Evolutionary conservation across 371 early-diverging fungal species (phyloP).

Genomic region (Chytridiales sp.): DNA sequence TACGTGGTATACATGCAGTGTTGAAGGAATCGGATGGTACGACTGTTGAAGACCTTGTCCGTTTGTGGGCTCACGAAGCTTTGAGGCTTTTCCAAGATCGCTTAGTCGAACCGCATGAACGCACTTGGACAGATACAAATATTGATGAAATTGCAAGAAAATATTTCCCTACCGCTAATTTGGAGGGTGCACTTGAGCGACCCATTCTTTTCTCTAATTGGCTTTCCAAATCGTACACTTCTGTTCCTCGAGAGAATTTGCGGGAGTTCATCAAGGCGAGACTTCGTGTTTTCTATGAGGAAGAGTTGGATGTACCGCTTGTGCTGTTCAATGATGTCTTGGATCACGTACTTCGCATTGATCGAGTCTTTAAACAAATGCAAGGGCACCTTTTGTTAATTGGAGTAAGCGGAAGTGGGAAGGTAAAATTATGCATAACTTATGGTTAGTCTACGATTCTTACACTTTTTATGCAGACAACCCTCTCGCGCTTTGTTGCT

Average conservation of each 20-base stretch:
- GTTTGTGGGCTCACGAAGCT: constrained; percentile 98
- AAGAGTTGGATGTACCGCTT: constrained; percentile 95
- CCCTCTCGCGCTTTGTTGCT: constrained; percentile 94
- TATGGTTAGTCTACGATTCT: background rate
- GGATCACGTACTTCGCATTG: constrained; percentile 97
- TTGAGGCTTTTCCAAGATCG: constrained; percentile 98
- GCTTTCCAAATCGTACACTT: constrained; percentile 88
- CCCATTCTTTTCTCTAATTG: constrained; percentile 98
- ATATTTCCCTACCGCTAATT: constrained; percentile 85
- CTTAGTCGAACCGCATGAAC: constrained; percentile 85
- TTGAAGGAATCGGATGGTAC: constrained; percentile 82
- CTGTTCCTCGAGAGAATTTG: constrained; percentile 85
- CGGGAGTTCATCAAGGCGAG: constrained; percentile 93
- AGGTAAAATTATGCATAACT: constrained; percentile 43
- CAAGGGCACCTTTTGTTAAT: constrained; percentile 98
- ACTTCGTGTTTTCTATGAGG: constrained; percentile 97
- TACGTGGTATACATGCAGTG: constrained; percentile 95
- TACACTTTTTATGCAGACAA: constrained; percentile 56
- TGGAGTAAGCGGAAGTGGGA: constrained; percentile 94
- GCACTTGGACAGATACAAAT: constrained; percentile 87
- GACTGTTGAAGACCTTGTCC: constrained; percentile 83
- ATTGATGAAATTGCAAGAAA: constrained; percentile 81
- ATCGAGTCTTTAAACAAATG: constrained; percentile 96
- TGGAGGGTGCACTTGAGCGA: constrained; percentile 70
- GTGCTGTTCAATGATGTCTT: constrained; percentile 96